Conservation (phyloP, 2,329 filamentous ascomycete genomes). For the Fonsecaea pedrosoi region DNA sequence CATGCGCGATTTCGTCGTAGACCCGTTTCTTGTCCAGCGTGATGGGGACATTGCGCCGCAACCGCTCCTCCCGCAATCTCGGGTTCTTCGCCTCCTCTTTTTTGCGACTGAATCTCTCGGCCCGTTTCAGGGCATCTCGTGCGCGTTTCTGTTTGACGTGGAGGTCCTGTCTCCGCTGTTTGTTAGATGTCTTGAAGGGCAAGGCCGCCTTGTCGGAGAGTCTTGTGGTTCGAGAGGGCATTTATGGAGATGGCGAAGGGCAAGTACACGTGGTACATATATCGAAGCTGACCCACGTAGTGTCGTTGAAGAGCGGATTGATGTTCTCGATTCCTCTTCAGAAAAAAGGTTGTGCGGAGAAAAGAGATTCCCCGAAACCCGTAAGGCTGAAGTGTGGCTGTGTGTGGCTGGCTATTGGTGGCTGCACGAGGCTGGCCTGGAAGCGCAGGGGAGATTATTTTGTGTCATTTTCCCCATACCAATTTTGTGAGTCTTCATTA, state of each 20-base stretch:
- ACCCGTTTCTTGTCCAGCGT: conserved; percentile 88
- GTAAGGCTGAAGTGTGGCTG: conserved; percentile 8
- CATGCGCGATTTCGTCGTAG: conserved; percentile 77
- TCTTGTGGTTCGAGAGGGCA: conserved; percentile 51
- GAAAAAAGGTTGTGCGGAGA: conserved; percentile 18
- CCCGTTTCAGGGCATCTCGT: conserved; percentile 74
- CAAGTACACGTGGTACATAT: not conserved
- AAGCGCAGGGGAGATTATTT: not conserved
- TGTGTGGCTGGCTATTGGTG: not conserved
- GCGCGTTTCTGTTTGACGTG: conserved; percentile 81
- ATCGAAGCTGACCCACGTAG: not conserved
- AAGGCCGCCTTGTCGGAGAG: conserved; percentile 48
- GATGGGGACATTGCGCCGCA: conserved; percentile 77
- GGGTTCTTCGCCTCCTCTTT: conserved; percentile 87
- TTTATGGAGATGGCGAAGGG: conserved; percentile 39
- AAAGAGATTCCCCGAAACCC: conserved; percentile 1
- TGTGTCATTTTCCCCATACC: not conserved
- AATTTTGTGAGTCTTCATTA: not conserved
- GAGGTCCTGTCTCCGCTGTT: conserved; percentile 76
- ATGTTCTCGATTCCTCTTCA: not conserved
- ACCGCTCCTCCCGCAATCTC: conserved; percentile 72
- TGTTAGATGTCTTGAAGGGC: conserved; percentile 70
- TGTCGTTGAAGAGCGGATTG: not conserved
- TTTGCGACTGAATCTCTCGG: conserved; percentile 77
- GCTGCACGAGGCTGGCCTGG: not conserved